Evolutionary conservation across 495 filamentous ascomycete species (phyloP).

Genomic region (Geoglossum glabrum): DNA sequence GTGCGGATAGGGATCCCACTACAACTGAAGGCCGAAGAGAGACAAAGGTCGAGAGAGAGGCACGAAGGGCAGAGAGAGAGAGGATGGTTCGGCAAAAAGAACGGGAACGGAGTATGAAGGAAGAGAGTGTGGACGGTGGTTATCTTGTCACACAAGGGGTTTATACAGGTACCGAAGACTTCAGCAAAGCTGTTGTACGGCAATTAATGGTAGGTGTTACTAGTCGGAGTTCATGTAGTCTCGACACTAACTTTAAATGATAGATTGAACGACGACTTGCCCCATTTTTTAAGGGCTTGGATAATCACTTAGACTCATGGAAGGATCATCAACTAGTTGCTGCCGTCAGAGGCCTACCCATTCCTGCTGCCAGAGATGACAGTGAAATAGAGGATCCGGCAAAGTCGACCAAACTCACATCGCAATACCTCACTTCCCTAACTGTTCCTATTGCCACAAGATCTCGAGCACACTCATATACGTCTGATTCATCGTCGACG

Average conservation of each 20-base stretch:
- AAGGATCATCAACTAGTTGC: slow-evolving; percentile 86
- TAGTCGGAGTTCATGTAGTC: background rate
- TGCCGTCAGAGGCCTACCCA: slow-evolving; percentile 63
- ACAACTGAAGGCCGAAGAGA: slow-evolving; percentile 42
- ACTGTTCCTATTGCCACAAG: slow-evolving; percentile 58
- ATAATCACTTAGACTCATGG: slow-evolving; percentile 78
- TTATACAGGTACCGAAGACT: slow-evolving; percentile 84
- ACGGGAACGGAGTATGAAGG: slow-evolving; percentile 75
- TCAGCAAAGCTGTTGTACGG: slow-evolving; percentile 71
- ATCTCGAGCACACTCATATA: slow-evolving; percentile 56
- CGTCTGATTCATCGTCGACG: slow-evolving; percentile 40
- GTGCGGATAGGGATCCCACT: slow-evolving; percentile 22
- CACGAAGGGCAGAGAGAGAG: slow-evolving; percentile 67
- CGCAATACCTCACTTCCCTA: slow-evolving; percentile 36
- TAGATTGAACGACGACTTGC: slow-evolving; percentile 85
- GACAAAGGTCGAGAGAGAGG: slow-evolving; percentile 81
- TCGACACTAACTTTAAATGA: background rate
- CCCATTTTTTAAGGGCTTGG: slow-evolving; percentile 85
- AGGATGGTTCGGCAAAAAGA: slow-evolving; percentile 52
- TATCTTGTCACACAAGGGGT: slow-evolving; percentile 87
- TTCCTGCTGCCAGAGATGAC: slow-evolving; percentile 39
- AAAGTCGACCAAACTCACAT: slow-evolving; percentile 17
- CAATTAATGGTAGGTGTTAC: slow-evolving; percentile 62
- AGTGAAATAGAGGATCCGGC: slow-evolving; percentile 5
- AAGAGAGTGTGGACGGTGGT: slow-evolving; percentile 87